These are phyloP conservation scores for Daldinia eschscholtzii DNA, from an alignment of 2,329 filamentous ascomycete genomes.

Conservation along the genomic window DNA sequence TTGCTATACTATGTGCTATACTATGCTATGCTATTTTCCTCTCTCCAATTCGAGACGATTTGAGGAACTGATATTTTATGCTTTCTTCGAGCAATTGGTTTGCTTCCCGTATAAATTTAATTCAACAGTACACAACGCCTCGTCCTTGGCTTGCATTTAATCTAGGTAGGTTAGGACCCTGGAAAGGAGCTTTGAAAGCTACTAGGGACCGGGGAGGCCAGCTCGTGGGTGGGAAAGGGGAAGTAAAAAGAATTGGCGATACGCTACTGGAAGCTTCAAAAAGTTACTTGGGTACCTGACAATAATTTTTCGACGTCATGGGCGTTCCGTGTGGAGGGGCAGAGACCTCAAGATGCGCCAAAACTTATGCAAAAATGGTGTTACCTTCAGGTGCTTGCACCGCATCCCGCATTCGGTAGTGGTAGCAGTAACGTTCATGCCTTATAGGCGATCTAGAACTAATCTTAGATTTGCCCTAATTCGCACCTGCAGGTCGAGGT, in stretches of 20 bases:
- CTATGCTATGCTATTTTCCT: background rate
- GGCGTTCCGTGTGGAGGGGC: constrained; percentile 25
- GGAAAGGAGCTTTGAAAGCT: background rate
- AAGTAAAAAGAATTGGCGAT: background rate
- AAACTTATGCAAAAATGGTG: background rate
- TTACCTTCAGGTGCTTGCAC: too few relatives aligned
- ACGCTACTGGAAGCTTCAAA: constrained; percentile 21
- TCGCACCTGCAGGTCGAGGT: background rate
- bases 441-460: background rate
- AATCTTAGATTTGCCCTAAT: too few relatives aligned
- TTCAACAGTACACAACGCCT: too few relatives aligned
- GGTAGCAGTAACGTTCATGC: too few relatives aligned
- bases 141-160: background rate
- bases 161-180: background rate
- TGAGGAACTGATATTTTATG: too few relatives aligned
- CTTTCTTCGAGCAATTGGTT: background rate
- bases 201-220: background rate
- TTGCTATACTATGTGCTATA: too few relatives aligned
- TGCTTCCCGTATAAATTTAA: too few relatives aligned
- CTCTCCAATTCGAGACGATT: background rate
- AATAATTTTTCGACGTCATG: constrained; percentile 34
- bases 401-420: too few relatives aligned
- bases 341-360: constrained; percentile 13
- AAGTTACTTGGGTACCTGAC: constrained; percentile 3
- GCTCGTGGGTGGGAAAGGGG: background rate